Evolutionary conservation across 306 rosid species (phyloP).

Genomic region (Prunus kanzakura): DNA sequence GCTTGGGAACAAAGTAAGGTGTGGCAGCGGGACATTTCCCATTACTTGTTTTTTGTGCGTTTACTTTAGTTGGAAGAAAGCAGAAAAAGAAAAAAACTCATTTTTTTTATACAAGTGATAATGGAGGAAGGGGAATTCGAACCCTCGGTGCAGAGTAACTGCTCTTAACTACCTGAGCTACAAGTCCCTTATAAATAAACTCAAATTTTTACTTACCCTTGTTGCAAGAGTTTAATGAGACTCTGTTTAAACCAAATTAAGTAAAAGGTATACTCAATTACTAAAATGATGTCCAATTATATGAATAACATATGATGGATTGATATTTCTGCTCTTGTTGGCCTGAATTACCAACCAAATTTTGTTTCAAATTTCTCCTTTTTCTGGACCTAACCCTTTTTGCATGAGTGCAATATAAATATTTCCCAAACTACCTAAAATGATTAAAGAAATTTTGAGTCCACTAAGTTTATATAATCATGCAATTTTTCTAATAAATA

Average conservation of each 20-base stretch:
- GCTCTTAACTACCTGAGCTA: no score
- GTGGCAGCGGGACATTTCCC: constrained; percentile 18
- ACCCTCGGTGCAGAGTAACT: no score
- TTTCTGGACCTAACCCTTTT: neutral
- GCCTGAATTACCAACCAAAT: constrained; percentile 19
- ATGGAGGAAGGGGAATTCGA: no score
- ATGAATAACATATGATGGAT: constrained; percentile 31
- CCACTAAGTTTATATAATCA: neutral
- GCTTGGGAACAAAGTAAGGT: constrained; percentile 26
- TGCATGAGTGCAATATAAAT: neutral
- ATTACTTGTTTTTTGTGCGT: constrained; percentile 27
- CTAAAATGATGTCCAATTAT: constrained; percentile 15
- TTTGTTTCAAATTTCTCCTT: neutral
- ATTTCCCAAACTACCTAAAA: neutral
- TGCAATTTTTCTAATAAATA: neutral
- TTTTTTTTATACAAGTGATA: neutral
- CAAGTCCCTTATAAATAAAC: no score
- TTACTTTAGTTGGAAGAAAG: constrained; percentile 23
- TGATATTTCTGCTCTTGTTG: constrained; percentile 9
- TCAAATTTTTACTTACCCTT: constrained; percentile 21
- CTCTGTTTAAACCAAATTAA: neutral
- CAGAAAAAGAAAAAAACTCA: neutral
- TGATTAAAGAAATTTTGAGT: neutral
- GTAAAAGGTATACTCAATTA: constrained; percentile 22
- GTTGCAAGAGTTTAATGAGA: neutral